phyloP scores from a whole-genome alignment of 1,139 yeast genomes.

The Candida glucosophila region DNA sequence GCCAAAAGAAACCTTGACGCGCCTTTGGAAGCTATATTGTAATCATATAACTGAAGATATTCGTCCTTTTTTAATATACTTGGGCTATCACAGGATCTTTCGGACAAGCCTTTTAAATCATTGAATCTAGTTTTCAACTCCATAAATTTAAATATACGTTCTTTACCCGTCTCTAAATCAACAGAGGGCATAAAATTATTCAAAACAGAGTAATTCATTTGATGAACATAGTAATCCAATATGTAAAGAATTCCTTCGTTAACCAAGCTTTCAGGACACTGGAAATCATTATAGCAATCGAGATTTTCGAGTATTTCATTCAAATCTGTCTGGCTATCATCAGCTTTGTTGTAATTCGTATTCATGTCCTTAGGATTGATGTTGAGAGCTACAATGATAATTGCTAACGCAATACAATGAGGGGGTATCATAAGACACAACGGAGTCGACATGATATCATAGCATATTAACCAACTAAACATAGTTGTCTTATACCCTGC shows the following conservation, averaged over 20 bases:
- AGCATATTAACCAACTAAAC: constrained; percentile 67
- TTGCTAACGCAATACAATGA: constrained; percentile 71
- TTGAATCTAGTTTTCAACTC: constrained; percentile 37
- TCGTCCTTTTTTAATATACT: constrained; percentile 34
- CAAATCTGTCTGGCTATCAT: constrained; percentile 6
- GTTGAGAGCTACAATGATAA: constrained; percentile 35
- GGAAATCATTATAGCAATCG: constrained; percentile 32
- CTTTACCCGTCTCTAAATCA: constrained; percentile 31
- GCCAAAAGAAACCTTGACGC: constrained; percentile 49
- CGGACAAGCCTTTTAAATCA: constrained; percentile 29
- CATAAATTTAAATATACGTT: constrained; percentile 40
- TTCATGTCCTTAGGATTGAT: constrained; percentile 30
- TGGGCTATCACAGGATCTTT: constrained; percentile 29
- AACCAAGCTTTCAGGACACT: constrained; percentile 44
- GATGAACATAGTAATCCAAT: constrained; percentile 53
- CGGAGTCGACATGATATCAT: constrained; percentile 70
- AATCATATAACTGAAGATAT: constrained; percentile 43
- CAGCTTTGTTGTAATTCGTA: constrained; percentile 11
- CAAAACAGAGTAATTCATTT: constrained; percentile 26
- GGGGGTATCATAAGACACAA: constrained; percentile 67
- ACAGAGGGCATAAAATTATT: constrained; percentile 21
- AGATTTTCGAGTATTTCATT: constrained; percentile 21
- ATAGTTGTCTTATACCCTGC: constrained; percentile 39
- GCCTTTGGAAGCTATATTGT: constrained; percentile 36
- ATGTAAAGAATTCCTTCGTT: constrained; percentile 55